Percentiles rank a stretch among this genome's conserved stretches.
Conservation (phyloP, 257 asterid species). For the Capsicum pubescens region DNA sequence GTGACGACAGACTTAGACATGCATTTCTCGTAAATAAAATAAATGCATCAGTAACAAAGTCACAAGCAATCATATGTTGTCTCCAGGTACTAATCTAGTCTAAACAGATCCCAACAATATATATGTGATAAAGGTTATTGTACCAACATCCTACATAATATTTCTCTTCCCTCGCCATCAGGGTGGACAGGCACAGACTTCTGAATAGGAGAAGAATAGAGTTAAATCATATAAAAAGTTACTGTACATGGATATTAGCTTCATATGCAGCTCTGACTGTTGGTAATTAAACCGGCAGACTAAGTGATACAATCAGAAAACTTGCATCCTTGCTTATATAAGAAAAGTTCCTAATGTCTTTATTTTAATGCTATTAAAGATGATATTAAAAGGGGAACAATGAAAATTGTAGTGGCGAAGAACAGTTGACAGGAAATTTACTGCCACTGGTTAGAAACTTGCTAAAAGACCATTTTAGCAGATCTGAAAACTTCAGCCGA, state of each 20-base stretch:
- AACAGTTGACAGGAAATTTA: constrained; percentile 11
- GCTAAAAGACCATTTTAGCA: constrained; percentile 16
- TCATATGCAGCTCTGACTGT: not conserved
- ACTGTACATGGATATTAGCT: not conserved
- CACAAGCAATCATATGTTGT: not conserved
- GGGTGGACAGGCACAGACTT: not conserved
- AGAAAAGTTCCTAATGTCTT: not conserved
- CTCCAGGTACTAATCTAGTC: constrained; percentile 15
- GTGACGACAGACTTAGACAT: not conserved
- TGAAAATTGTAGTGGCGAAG: constrained; percentile 19
- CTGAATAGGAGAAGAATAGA: constrained; percentile 17
- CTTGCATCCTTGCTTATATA: constrained; percentile 8
- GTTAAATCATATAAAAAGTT: not conserved
- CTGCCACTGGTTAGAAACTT: constrained; percentile 3
- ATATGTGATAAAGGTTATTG: not conserved
- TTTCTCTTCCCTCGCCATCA: constrained; percentile 7
- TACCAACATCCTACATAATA: not conserved
- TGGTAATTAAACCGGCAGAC: not conserved
- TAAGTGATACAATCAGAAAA: not conserved
- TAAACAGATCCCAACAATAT: not conserved
- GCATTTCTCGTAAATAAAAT: constrained; percentile 22
- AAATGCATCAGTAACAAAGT: constrained; percentile 1
- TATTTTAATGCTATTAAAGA: not conserved
- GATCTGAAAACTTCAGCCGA: constrained; percentile 11
- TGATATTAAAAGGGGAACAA: not conserved